Evolutionary conservation across 805 yeast genomes (phyloP), one percentile per base, ranked within the genome.

Genomic region (Lachancea thermotolerans): DNA sequence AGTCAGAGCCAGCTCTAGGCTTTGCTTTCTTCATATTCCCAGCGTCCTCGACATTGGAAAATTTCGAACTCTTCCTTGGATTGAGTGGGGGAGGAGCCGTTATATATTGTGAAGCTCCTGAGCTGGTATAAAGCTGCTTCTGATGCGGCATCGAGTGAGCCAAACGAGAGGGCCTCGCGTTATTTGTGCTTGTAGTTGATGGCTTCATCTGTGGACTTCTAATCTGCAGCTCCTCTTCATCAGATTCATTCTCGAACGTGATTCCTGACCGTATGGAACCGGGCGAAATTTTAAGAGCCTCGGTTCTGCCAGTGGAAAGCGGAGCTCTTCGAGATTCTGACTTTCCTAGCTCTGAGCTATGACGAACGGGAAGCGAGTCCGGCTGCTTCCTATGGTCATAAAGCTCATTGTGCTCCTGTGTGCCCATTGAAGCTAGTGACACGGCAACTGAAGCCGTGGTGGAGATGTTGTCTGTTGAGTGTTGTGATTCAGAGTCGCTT

Each of bases 301-400:
- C 31, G 30, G 15, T 15, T 17, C 34, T 41, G 14, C 29, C 34
- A 31, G 15, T 17, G 4, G 45, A 17, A 3, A 16, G 10, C 25
- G 10, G 31, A 2, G 37, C 7, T 11, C 14, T 34, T 15, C 15
- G 14, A 12, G 17, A n/a, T 10, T 21, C 21, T 5, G 37, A 4
- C 16, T 14, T 17, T 3, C n/a, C 29, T 12, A 14, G 30, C 6
- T 38, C 34, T 15, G 38, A 37, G 30, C 21, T 28, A 16, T 18
- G 43, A 31, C 47, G 43, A 25, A 39, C 47, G 18, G 47, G 47
- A 14, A 44, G 21, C 32, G 47, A 58, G 48, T 70, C 73, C 3
- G 73, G 67, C 50, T 74, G 77, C 52, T 69, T 65, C 48, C 79
- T 69, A 53, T 74, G 79, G 54, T 74, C 79, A 49, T 72, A 64